Evolutionary conservation across 805 yeast genomes (phyloP), one percentile per base, ranked within the genome.

Genomic region (Hanseniaspora clermontiae): DNA sequence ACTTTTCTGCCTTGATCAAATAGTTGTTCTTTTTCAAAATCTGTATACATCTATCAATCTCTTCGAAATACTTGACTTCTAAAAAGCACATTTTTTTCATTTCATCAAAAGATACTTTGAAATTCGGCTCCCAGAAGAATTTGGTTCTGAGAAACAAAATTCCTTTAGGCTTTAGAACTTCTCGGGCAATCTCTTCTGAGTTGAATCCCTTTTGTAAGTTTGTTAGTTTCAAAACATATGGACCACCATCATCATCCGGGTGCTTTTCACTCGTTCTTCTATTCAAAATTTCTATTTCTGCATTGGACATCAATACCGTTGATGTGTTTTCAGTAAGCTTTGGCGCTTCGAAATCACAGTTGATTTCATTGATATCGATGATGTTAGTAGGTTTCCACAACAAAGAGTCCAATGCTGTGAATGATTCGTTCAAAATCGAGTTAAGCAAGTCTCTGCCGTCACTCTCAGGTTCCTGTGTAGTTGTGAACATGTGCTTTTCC

Each of bases 101-200:
- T 81, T 87, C 81, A 64, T 80, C 83, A 55, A 81, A 65, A 34
- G 78, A 84, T 60, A 79, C 81, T 47, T 74, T 74, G 62, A 82
- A 70, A 52, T 72, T 70, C n/a, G 80, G 72, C 61, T 80, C 83
- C 72, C 79, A 77, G 61, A 82, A 76, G 20, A 85, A 70, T 63
- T 83, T 82, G 65, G 79, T 77, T 65, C 82, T 82, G 53, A 73
- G 74, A 61, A 71, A 78, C 38, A 74, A 73, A 57, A 83, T 79
- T 63, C 75, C 82, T 59, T 87, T 74, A 57, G 87, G 79, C 52
- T 74, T 72, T 65, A 84, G 81, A 38, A 84, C 69, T 63, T 83
- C 87, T 53, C 73, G 75, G 20, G 84, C 70, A 43, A 68, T 70
- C 52, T 78, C 74, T 52, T 70, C 70, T 24, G 77, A 74, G 52